Evolutionary conservation across 73 alveolate species (phyloP).

Genomic region (Blepharisma japonicum): DNA sequence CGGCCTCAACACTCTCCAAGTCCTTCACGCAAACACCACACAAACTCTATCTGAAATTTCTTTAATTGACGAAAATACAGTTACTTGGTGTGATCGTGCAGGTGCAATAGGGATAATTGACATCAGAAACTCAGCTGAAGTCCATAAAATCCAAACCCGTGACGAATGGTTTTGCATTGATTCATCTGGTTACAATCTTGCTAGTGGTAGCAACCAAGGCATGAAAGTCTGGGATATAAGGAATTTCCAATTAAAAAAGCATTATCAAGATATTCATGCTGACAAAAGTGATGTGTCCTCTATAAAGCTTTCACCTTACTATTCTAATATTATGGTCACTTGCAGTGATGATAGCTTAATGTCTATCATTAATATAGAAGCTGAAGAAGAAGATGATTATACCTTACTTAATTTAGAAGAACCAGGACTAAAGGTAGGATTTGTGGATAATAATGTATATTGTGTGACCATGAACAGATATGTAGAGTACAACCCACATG

Average conservation of each 20-base stretch:
- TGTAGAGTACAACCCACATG: neutral
- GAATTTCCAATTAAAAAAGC: neutral
- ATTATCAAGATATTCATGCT: neutral
- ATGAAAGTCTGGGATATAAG: constrained; percentile 14
- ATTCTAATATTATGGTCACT: neutral
- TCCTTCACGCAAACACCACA: neutral
- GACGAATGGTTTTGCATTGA: neutral
- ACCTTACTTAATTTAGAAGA: constrained; percentile 6
- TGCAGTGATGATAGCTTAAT: neutral
- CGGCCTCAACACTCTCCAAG: neutral
- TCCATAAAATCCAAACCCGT: neutral
- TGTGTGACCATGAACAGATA: neutral
- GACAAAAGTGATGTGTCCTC: constrained; percentile 11
- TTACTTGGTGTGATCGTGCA: neutral
- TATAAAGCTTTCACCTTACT: neutral
- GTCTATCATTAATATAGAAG: neutral
- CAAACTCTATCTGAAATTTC: constrained; percentile 2
- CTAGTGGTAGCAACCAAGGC: neutral
- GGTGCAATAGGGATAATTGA: constrained; percentile 12
- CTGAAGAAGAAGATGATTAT: constrained; percentile 15
- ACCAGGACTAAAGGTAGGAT: constrained; percentile 21
- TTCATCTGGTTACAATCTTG: neutral
- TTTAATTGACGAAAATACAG: neutral
- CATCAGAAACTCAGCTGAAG: neutral
- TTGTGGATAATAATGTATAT: neutral